Percentiles rank a stretch among this genome's conserved stretches.
Conservation (phyloP, 139 green algal species). For the Asterochloris erici region DNA sequence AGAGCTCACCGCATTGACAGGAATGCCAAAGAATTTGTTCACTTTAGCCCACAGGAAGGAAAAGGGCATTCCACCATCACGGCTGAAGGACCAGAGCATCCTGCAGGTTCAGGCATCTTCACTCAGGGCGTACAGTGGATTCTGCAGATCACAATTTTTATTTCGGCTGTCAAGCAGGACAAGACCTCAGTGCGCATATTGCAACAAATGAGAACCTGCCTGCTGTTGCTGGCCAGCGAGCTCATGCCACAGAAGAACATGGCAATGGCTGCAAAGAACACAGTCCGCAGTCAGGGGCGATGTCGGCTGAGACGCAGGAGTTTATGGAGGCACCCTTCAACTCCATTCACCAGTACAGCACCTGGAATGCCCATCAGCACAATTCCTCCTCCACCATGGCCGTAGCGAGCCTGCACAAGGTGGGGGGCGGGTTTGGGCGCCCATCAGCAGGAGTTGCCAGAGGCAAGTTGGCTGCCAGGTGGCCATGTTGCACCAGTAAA, state of each 20-base stretch:
- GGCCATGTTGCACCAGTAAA: too few relatives aligned
- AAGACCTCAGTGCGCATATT: neutral
- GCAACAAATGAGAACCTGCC: neutral
- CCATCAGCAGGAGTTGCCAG: too few relatives aligned
- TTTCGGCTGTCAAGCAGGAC: neutral
- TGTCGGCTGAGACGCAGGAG: too few relatives aligned
- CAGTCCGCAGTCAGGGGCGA: too few relatives aligned
- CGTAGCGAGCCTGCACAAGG: conserved; percentile 10
- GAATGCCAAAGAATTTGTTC: conserved; percentile 22
- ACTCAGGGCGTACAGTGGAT: too few relatives aligned
- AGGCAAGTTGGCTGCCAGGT: too few relatives aligned
- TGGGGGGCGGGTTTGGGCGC: too few relatives aligned
- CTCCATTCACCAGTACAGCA: neutral
- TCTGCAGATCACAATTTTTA: neutral
- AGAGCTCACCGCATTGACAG: conserved; percentile 29
- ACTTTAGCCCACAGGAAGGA: conserved; percentile 31
- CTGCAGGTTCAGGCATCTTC: conserved; percentile 3
- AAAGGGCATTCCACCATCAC: conserved; percentile 44
- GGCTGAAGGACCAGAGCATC: conserved; percentile 51
- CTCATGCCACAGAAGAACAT: conserved; percentile 40
- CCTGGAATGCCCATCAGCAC: conserved; percentile 30
- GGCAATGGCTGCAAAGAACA: conserved; percentile 6
- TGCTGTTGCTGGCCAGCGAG: conserved; percentile 43
- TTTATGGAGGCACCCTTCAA: too few relatives aligned
- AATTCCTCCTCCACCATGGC: conserved; percentile 21